Evolutionary conservation across 1,284 basidiomycete species (phyloP).

Genomic region (Erythrobasidium hasegawianum): DNA sequence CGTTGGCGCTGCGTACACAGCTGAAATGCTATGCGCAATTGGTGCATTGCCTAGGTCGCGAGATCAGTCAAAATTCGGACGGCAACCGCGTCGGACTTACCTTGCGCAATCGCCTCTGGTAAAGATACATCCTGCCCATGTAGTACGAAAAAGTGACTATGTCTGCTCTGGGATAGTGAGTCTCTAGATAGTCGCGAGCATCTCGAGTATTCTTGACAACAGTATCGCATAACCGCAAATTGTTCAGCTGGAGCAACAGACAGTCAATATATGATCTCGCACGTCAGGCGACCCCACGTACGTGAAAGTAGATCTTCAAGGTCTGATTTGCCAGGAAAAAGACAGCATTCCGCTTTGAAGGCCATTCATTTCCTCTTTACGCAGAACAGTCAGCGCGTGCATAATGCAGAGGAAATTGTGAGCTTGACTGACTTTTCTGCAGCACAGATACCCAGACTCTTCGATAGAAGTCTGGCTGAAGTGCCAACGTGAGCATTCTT

Average conservation of each 20-base stretch:
- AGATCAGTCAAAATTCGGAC: not conserved
- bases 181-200: conserved; percentile 46
- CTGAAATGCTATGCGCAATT: conserved; percentile 49
- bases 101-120: conserved; percentile 49
- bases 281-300: conserved; percentile 28
- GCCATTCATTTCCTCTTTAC: conserved; percentile 35
- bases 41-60: conserved; percentile 43
- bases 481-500: conserved; percentile 43
- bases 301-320: conserved; percentile 46
- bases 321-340: conserved; percentile 46
- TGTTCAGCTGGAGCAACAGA: conserved; percentile 43
- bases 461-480: conserved; percentile 41
- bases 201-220: conserved; percentile 51
- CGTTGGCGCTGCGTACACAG: conserved; percentile 42
- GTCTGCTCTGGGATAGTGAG: conserved; percentile 49
- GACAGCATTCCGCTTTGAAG: conserved; percentile 43
- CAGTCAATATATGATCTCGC: too few species aligned
- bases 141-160: conserved; percentile 51
- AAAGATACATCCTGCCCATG: conserved; percentile 50
- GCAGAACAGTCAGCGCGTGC: not conserved
- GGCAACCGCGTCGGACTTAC: conserved; percentile 37
- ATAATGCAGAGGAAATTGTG: too few species aligned
- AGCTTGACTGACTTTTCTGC: conserved; percentile 39
- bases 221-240: conserved; percentile 52
- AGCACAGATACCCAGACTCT: conserved; percentile 44